A percentile compares a stretch with the other conserved stretches of the same genome.
Conservation (phyloP, 2,329 filamentous ascomycete species). For the Paraphaeosphaeria sporulosa region DNA sequence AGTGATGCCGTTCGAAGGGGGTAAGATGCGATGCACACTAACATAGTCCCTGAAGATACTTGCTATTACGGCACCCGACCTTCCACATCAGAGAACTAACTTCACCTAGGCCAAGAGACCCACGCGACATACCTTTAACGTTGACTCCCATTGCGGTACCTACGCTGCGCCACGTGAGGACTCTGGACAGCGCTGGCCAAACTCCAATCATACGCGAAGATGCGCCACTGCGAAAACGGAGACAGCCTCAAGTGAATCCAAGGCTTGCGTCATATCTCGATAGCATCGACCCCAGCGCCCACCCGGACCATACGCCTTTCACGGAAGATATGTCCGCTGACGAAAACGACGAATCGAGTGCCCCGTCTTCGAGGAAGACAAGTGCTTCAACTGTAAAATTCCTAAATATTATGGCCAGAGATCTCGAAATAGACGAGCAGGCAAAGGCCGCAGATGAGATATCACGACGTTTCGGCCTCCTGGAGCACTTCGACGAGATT, state of each 20-base stretch:
- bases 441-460: background rate
- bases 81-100: background rate
- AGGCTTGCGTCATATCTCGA: constrained; percentile 15
- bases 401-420: background rate
- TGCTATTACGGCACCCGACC: background rate
- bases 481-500: background rate
- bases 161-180: constrained; percentile 28
- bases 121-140: constrained; percentile 15
- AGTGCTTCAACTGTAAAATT: constrained; percentile 30
- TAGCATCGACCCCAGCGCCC: background rate
- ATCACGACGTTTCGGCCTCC: background rate
- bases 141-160: constrained; percentile 8
- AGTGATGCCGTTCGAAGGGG: background rate
- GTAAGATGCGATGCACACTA: background rate
- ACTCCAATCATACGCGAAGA: constrained; percentile 25
- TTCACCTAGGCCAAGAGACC: background rate
- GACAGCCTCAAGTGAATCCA: constrained; percentile 10
- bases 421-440: background rate
- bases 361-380: constrained; percentile 15
- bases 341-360: background rate
- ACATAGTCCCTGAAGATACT: no score
- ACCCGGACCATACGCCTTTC: background rate
- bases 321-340: background rate
- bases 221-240: background rate
- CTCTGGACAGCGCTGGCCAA: constrained; percentile 27